Conservation (phyloP, 345 rosid species). For the Populus davidiana region DNA sequence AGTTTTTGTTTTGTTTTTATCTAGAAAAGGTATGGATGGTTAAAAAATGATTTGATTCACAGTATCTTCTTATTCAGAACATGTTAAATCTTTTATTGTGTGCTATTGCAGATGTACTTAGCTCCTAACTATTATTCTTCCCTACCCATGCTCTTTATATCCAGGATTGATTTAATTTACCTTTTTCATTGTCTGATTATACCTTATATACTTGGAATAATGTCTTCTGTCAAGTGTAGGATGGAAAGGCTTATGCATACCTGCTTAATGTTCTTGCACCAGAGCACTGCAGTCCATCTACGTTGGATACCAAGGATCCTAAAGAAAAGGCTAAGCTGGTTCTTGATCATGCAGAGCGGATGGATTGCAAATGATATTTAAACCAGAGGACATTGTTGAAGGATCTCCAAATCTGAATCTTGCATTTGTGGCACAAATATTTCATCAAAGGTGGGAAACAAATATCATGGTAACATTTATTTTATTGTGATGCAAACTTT, state of each 20-base stretch:
- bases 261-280: constrained; percentile 89
- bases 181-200: neutral
- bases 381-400: constrained; percentile 77
- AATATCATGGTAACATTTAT: neutral
- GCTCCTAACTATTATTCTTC: neutral
- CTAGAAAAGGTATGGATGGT: neutral
- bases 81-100: neutral
- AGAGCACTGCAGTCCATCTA: constrained; percentile 72
- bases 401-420: constrained; percentile 84
- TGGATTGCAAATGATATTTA: constrained; percentile 81
- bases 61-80: neutral
- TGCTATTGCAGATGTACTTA: neutral
- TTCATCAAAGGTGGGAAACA: constrained; percentile 66
- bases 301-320: constrained; percentile 65
- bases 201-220: constrained; percentile 13
- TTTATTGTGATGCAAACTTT: neutral
- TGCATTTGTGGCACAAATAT: constrained; percentile 85
- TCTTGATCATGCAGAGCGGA: constrained; percentile 76
- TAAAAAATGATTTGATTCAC: neutral
- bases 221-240: constrained; percentile 46
- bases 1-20: neutral
- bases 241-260: constrained; percentile 83
- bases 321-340: constrained; percentile 69
- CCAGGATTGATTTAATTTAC: neutral
- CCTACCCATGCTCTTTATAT: neutral